These are phyloP conservation scores for Litsea cubeba DNA, from an alignment of 164 flowering plant genomes.

Conservation along the genomic window DNA sequence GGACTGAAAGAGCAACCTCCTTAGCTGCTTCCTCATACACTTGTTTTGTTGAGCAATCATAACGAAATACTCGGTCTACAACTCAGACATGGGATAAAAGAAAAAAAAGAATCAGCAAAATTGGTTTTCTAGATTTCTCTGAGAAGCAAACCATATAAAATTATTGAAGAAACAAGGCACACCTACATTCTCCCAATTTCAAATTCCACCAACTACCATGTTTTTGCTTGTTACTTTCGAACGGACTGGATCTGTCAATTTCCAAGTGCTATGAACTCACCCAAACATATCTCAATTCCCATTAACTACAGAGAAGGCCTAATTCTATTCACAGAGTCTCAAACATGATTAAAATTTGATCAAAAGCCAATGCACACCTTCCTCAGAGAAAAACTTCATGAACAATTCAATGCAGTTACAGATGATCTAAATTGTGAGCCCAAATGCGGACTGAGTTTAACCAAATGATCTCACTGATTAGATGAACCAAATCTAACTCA, in stretches of 20 bases:
- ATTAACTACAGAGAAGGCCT: too few species aligned
- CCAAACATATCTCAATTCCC: too few species aligned
- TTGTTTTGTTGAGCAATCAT: constrained; percentile 46
- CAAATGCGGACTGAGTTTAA: too few species aligned
- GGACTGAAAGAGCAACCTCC: constrained; percentile 71
- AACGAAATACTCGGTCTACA: constrained; percentile 74
- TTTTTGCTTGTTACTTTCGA: not conserved
- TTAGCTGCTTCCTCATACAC: constrained; percentile 82
- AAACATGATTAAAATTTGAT: not conserved
- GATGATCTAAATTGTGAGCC: too few species aligned
- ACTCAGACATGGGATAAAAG: not conserved
- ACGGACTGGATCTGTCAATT: not conserved
- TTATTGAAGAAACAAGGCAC: not conserved
- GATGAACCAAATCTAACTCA: too few species aligned
- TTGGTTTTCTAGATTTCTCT: not conserved
- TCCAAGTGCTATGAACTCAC: too few species aligned
- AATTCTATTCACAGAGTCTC: not conserved
- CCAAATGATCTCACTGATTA: too few species aligned
- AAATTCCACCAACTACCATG: not conserved
- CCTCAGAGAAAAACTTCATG: too few species aligned
- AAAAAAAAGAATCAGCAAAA: too few species aligned
- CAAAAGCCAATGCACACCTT: too few species aligned
- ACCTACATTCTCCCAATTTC: not conserved
- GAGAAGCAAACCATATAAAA: not conserved
- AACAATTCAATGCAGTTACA: too few species aligned